phyloP scores from a whole-genome alignment of 345 rosid genomes.

The Abelmoschus esculentus region DNA sequence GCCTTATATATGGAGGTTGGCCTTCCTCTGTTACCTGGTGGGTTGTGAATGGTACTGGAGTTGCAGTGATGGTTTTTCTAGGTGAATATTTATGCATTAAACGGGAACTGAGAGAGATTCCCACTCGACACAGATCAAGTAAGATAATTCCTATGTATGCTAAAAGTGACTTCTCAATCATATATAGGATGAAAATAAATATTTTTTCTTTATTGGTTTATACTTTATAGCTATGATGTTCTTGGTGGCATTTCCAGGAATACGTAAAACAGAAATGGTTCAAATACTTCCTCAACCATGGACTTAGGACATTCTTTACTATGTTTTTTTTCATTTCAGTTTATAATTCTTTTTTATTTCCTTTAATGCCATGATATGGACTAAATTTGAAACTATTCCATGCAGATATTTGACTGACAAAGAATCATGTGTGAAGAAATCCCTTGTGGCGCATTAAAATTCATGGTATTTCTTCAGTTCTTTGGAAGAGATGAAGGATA shows the following conservation, averaged over 20 bases:
- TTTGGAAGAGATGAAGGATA: constrained; percentile 13
- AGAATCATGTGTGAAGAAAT: constrained; percentile 10
- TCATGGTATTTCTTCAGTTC: constrained; percentile 11
- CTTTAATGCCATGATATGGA: neutral
- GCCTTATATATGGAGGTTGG: constrained; percentile 93
- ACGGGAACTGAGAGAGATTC: constrained; percentile 72
- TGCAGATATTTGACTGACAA: constrained; percentile 34
- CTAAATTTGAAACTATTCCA: neutral
- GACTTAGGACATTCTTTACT: neutral
- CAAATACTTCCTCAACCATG: neutral
- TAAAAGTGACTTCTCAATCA: neutral
- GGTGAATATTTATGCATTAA: constrained; percentile 81
- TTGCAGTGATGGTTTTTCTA: constrained; percentile 69
- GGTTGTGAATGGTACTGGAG: constrained; percentile 76
- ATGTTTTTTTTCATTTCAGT: neutral
- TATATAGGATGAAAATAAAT: neutral
- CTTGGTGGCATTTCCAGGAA: neutral
- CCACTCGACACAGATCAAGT: constrained; percentile 67
- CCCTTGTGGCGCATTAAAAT: neutral
- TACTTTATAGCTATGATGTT: neutral
- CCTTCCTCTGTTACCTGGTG: constrained; percentile 94
- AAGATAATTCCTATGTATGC: constrained; percentile 23
- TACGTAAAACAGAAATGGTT: neutral
- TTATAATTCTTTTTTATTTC: neutral
- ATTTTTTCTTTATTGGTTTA: neutral